These are phyloP conservation scores for Wickerhamomyces silvicola DNA, from an alignment of 805 yeast species.

Conservation along the genomic window DNA sequence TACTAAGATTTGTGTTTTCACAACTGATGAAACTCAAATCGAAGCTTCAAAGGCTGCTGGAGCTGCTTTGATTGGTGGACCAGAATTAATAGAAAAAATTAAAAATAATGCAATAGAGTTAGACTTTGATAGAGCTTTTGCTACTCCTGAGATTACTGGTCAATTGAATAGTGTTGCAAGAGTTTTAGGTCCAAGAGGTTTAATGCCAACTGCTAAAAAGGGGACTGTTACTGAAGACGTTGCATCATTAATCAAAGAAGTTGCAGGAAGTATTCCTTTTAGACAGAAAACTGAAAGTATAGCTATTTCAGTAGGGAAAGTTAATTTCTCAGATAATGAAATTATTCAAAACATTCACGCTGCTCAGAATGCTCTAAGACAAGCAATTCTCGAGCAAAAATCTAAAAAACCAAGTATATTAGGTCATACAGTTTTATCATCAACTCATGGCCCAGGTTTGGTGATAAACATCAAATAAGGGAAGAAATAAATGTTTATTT, in stretches of 20 bases:
- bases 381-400: constrained; percentile 47
- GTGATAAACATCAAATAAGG: constrained; percentile 43
- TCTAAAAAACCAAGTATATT: constrained; percentile 61
- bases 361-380: constrained; percentile 55
- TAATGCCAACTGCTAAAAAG: constrained; percentile 81
- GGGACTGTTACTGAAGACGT: constrained; percentile 80
- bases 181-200: constrained; percentile 77
- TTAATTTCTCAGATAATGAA: constrained; percentile 71
- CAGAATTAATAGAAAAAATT: constrained; percentile 59
- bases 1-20: constrained; percentile 62
- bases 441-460: constrained; percentile 77
- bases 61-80: constrained; percentile 66
- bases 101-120: constrained; percentile 41
- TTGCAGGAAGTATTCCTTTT: constrained; percentile 67
- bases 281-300: constrained; percentile 63
- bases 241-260: constrained; percentile 41
- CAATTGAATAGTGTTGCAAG: constrained; percentile 66
- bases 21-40: constrained; percentile 46
- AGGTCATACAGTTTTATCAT: constrained; percentile 61
- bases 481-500: no score
- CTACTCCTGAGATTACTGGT: constrained; percentile 75
- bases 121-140: constrained; percentile 69
- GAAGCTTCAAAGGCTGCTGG: constrained; percentile 50
- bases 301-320: constrained; percentile 67
- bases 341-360: constrained; percentile 64